phyloP scores from a whole-genome alignment of 345 rosid species.

The Eucalyptus microcorys region DNA sequence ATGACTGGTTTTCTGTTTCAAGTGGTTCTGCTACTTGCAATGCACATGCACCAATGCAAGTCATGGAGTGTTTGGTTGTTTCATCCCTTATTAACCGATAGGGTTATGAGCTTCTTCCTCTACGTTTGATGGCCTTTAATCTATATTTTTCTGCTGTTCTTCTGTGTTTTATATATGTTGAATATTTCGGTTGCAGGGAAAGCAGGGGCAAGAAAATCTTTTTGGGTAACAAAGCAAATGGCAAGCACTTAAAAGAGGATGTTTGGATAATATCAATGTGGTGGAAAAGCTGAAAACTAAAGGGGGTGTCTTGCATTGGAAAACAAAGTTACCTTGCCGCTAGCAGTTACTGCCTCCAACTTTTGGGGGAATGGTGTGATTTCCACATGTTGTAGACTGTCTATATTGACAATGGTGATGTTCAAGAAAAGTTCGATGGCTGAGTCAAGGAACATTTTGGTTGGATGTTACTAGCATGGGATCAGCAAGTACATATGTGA shows the following conservation, averaged over 20 bases:
- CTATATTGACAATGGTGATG: not conserved
- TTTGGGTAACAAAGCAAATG: not conserved
- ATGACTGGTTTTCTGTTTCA: not conserved
- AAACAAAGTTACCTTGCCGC: not conserved
- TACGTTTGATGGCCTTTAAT: not conserved
- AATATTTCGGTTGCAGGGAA: not conserved
- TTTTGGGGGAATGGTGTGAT: not conserved
- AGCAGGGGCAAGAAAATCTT: not conserved
- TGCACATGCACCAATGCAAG: not conserved
- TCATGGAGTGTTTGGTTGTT: not conserved
- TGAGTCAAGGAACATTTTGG: not conserved
- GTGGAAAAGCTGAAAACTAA: not conserved
- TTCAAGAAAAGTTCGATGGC: not conserved
- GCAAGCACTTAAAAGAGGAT: not conserved
- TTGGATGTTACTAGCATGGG: not conserved
- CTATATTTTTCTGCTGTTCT: not conserved
- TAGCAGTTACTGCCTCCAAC: not conserved
- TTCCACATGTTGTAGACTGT: not conserved
- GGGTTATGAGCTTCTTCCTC: not conserved
- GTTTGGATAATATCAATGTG: not conserved
- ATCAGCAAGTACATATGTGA: not conserved
- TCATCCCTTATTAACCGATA: not conserved
- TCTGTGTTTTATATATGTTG: not conserved
- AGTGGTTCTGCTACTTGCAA: not conserved
- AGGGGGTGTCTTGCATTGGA: not conserved